Conservation (phyloP, 306 rosid species). For the Inga oerstediana region DNA sequence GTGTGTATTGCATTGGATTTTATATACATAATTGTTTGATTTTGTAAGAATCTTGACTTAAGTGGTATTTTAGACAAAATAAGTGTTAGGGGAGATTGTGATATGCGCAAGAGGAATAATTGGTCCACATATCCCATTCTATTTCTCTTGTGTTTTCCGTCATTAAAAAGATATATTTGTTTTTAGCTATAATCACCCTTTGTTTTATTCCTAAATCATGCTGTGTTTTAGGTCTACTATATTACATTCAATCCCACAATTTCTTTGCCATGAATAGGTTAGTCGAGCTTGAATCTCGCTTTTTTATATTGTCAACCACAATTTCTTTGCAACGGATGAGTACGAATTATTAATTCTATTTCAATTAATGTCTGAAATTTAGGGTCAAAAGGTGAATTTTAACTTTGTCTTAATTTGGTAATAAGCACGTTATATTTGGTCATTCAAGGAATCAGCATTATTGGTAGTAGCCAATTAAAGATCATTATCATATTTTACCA, state of each 20-base stretch:
- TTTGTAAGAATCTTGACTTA: not conserved
- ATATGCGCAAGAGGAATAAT: not conserved
- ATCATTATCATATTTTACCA: slow-evolving; percentile 31
- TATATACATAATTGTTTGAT: slow-evolving; percentile 5
- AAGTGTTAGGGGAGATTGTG: not conserved
- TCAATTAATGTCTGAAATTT: slow-evolving; percentile 22
- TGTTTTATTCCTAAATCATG: slow-evolving; percentile 21
- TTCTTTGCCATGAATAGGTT: slow-evolving; percentile 27
- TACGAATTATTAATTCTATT: not conserved
- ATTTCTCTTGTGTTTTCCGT: not conserved
- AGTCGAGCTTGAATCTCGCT: slow-evolving; percentile 23
- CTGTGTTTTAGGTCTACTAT: slow-evolving; percentile 25
- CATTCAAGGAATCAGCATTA: slow-evolving; percentile 30
- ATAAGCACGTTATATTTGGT: slow-evolving; percentile 24
- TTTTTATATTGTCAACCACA: slow-evolving; percentile 26
- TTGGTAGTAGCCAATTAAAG: slow-evolving; percentile 3
- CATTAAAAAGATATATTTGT: not conserved
- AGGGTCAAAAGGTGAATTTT: slow-evolving; percentile 45
- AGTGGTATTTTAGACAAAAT: not conserved
- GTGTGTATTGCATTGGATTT: not conserved
- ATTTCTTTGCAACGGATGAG: slow-evolving; percentile 5
- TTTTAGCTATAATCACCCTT: slow-evolving; percentile 25
- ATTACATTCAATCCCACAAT: slow-evolving; percentile 31
- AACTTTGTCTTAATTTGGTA: slow-evolving; percentile 41
- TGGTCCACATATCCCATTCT: not conserved